Evolutionary conservation across 129 eudicot genomes (phyloP).

Genomic region (Escallonia rubra): DNA sequence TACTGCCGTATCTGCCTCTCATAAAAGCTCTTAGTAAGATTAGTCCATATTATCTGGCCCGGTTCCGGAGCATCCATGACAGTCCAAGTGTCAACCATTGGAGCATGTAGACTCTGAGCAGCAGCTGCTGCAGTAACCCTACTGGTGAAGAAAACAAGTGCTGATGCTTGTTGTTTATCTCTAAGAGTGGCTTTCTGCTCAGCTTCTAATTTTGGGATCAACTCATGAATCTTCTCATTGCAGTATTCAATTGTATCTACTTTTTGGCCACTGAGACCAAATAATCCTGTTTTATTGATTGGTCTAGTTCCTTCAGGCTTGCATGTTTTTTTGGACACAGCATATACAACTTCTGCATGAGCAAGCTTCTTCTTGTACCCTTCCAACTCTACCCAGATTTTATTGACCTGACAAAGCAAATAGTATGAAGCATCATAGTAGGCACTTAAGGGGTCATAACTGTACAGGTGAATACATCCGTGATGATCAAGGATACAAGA

Average conservation of each 20-base stretch:
- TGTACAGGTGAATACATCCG: too few species aligned
- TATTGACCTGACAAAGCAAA: conserved; percentile 36
- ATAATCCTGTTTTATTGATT: conserved; percentile 52
- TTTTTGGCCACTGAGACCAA: conserved; percentile 66
- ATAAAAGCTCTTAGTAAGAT: conserved; percentile 58
- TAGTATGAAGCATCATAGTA: background rate
- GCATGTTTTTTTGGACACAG: conserved; percentile 35
- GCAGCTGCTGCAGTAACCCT: conserved; percentile 86
- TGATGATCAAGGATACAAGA: too few species aligned
- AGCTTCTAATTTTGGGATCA: conserved; percentile 64
- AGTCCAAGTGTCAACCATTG: conserved; percentile 78
- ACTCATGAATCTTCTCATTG: conserved; percentile 52
- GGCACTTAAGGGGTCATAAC: too few species aligned
- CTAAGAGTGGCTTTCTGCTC: conserved; percentile 57
- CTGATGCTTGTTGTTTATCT: conserved; percentile 67
- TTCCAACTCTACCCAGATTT: conserved; percentile 67
- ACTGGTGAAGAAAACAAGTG: conserved; percentile 61
- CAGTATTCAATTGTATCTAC: conserved; percentile 73
- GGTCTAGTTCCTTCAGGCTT: conserved; percentile 58
- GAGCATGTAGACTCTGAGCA: conserved; percentile 69
- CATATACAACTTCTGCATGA: conserved; percentile 62
- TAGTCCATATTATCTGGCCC: conserved; percentile 67
- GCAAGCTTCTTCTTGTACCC: conserved; percentile 66
- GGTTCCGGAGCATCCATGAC: conserved; percentile 79
- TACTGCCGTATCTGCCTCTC: conserved; percentile 60